A percentile compares a stretch with the other conserved stretches of the same genome.
phyloP scores from a whole-genome alignment of 345 rosid genomes.

The Gossypium longicalyx region DNA sequence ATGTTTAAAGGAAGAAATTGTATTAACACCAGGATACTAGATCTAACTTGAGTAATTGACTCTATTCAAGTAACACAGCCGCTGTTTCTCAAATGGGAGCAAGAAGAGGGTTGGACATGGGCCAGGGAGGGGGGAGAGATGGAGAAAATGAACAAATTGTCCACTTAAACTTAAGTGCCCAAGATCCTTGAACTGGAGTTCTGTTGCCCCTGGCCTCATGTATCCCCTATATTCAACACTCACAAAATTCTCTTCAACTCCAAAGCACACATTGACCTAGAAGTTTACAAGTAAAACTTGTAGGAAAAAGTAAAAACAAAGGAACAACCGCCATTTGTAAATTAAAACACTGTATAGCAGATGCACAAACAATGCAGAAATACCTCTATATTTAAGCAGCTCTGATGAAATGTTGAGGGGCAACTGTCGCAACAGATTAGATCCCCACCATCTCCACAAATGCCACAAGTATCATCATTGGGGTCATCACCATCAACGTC shows the following conservation, averaged over 20 bases:
- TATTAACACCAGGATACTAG: not conserved
- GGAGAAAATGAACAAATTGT: not conserved
- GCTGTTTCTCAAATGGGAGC: not conserved
- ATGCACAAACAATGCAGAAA: conserved; percentile 2
- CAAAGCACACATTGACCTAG: not conserved
- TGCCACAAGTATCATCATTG: conserved; percentile 95
- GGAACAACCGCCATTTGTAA: not conserved
- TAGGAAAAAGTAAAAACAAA: not conserved
- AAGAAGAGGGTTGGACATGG: not conserved
- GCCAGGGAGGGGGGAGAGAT: not conserved
- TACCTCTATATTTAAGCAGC: conserved; percentile 79
- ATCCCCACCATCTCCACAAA: conserved; percentile 98
- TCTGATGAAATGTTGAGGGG: conserved; percentile 93
- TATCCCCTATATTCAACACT: not conserved
- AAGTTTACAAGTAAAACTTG: not conserved
- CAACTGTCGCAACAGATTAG: conserved; percentile 94
- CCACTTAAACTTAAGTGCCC: not conserved
- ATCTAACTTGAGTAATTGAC: not conserved
- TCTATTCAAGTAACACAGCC: not conserved
- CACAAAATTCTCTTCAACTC: not conserved
- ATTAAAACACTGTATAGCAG: not conserved
- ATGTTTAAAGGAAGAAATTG: not conserved
- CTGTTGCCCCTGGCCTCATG: not conserved
- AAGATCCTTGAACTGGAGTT: not conserved
- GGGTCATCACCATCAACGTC: conserved; percentile 79